These are phyloP conservation scores for Fragilariopsis cylindrus DNA, from an alignment of 108 stramenopile species.

Conservation along the genomic window DNA sequence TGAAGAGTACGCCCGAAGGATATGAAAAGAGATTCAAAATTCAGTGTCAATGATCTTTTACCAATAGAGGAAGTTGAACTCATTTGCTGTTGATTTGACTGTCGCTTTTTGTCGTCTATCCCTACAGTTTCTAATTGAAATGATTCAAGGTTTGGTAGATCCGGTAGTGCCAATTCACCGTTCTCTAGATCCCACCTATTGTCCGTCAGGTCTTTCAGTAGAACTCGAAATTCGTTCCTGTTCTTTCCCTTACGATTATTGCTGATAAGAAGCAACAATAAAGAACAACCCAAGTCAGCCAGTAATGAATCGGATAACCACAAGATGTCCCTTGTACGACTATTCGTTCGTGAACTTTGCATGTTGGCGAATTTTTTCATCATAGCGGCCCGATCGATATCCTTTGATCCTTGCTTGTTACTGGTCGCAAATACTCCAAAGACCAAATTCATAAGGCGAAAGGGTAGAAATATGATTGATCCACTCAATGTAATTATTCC, in stretches of 20 bases:
- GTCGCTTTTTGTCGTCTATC: constrained; percentile 11
- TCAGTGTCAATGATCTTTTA: constrained; percentile 39
- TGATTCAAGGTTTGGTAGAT: constrained; percentile 22
- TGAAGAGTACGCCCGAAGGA: constrained; percentile 64
- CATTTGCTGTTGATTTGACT: neutral
- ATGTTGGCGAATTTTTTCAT: constrained; percentile 8
- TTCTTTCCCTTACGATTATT: constrained; percentile 50
- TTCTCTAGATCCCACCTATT: constrained; percentile 61
- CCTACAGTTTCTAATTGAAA: neutral
- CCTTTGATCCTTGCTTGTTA: constrained; percentile 5
- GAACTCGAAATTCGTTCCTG: constrained; percentile 58
- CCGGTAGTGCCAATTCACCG: constrained; percentile 19
- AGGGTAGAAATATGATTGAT: constrained; percentile 69
- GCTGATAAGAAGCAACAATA: constrained; percentile 62
- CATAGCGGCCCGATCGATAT: constrained; percentile 1
- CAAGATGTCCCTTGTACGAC: constrained; percentile 67
- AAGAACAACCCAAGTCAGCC: constrained; percentile 60
- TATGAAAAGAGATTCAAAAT: constrained; percentile 75
- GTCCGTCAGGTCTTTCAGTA: constrained; percentile 59
- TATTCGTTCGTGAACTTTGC: constrained; percentile 2
- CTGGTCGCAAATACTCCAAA: constrained; percentile 31
- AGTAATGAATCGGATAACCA: constrained; percentile 71
- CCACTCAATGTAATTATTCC: constrained; percentile 62
- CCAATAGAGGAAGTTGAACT: neutral
- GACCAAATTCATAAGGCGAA: constrained; percentile 66